Evolutionary conservation across 495 filamentous ascomycete species (phyloP).

Genomic region (Penicillium subrubescens): DNA sequence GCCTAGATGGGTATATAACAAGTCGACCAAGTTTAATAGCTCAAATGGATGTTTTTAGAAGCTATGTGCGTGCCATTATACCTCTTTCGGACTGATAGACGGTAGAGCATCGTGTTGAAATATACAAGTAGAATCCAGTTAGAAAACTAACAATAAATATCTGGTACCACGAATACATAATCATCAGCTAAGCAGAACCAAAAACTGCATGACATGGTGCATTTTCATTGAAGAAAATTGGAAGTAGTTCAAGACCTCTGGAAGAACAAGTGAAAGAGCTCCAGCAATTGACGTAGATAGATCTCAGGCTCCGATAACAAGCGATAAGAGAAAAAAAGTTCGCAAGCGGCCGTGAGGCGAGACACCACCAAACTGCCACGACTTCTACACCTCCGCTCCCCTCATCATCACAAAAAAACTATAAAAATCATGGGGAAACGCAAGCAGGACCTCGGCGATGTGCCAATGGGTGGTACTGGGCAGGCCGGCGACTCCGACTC

Average conservation of each 20-base stretch:
- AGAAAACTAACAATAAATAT: too few relatives aligned
- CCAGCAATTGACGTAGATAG: background rate
- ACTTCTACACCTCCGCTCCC: conserved; percentile 9
- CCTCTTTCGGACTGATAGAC: too few relatives aligned
- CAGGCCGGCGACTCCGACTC: conserved; percentile 37
- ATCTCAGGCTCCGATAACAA: conserved; percentile 21
- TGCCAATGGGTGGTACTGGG: conserved; percentile 42
- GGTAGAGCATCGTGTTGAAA: background rate
- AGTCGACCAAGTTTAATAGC: too few relatives aligned
- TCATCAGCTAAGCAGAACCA: too few relatives aligned
- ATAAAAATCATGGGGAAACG: conserved; percentile 51
- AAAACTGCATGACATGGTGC: too few relatives aligned
- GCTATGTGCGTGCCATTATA: too few relatives aligned
- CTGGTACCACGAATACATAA: too few relatives aligned
- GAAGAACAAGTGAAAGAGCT: background rate
- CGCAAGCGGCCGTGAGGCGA: conserved; percentile 29
- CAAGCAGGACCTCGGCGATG: conserved; percentile 51
- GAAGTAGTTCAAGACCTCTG: background rate
- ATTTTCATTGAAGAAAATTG: too few relatives aligned
- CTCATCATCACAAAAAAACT: conserved; percentile 10
- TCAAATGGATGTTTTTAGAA: too few relatives aligned
- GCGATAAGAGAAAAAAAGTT: conserved; percentile 34
- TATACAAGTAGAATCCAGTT: background rate
- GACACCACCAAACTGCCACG: conserved; percentile 18
- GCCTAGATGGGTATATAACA: too few relatives aligned